phyloP scores from a whole-genome alignment of 2,329 filamentous ascomycete genomes.

The Trichoderma atrobrunneum region DNA sequence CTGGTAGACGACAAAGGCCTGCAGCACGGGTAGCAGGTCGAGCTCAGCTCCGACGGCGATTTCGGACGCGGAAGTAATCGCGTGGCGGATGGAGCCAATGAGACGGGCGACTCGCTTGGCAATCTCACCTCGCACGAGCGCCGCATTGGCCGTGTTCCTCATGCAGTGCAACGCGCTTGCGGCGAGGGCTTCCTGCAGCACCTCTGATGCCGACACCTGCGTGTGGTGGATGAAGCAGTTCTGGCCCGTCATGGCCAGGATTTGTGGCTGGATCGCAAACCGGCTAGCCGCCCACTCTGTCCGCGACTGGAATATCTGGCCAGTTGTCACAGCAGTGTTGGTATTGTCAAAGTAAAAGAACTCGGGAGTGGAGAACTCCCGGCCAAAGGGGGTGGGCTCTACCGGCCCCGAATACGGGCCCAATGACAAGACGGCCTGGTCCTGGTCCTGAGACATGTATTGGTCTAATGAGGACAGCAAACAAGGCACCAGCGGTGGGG shows the following conservation, averaged over 20 bases:
- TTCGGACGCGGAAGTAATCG: background rate
- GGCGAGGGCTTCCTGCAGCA: slow-evolving; percentile 13
- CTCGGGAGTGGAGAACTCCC: background rate
- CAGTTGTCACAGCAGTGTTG: background rate
- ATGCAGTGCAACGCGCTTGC: slow-evolving; percentile 15
- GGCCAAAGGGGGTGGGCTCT: background rate
- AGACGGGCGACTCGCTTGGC: slow-evolving; percentile 6
- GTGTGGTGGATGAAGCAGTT: slow-evolving; percentile 15
- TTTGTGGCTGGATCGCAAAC: slow-evolving; percentile 7
- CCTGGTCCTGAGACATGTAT: background rate
- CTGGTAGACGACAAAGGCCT: slow-evolving; percentile 10
- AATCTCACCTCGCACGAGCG: slow-evolving; percentile 10
- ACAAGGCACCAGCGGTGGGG: background rate
- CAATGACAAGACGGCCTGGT: slow-evolving; percentile 1
- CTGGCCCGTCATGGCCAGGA: slow-evolving; percentile 8
- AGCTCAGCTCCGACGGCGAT: background rate
- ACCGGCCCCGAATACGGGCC: background rate
- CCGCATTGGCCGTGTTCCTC: slow-evolving; percentile 8
- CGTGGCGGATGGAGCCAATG: background rate
- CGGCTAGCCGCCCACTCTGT: background rate
- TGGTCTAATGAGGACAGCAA: slow-evolving; percentile 7
- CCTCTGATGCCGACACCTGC: slow-evolving; percentile 8
- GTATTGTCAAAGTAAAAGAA: slow-evolving; percentile 8
- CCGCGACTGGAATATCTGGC: background rate
- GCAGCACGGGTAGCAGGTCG: slow-evolving; percentile 3